Evolutionary conservation across 345 rosid species (phyloP).

Genomic region (Gossypium arboreum): DNA sequence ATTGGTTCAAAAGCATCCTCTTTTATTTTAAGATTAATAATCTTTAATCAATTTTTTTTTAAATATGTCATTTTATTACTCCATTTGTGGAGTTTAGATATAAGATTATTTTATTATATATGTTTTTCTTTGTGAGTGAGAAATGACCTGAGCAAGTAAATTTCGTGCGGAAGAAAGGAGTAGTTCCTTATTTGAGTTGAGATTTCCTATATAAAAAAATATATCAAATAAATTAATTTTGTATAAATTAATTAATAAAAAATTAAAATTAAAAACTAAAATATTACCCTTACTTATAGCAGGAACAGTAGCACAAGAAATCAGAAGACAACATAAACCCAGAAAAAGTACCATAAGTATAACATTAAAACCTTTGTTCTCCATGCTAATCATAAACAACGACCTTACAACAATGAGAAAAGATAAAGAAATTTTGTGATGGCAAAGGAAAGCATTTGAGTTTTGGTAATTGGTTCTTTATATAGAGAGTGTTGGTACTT

Average conservation of each 20-base stretch:
- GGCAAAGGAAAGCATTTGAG: slow-evolving; percentile 1
- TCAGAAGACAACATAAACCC: slow-evolving; percentile 29
- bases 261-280: background rate
- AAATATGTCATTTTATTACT: too few species aligned
- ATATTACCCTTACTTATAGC: slow-evolving; percentile 25
- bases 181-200: slow-evolving; percentile 26
- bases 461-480: background rate
- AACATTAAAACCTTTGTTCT: background rate
- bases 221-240: background rate
- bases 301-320: slow-evolving; percentile 31
- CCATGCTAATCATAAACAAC: slow-evolving; percentile 13
- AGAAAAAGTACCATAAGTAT: slow-evolving; percentile 22
- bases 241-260: background rate
- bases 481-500: slow-evolving; percentile 11
- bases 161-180: background rate
- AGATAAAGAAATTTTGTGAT: slow-evolving; percentile 4
- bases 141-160: slow-evolving; percentile 31
- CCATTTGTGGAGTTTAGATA: too few species aligned
- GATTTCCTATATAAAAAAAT: slow-evolving; percentile 31
- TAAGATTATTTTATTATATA: too few species aligned
- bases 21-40: too few species aligned
- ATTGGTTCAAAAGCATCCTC: too few species aligned
- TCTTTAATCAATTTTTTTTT: too few species aligned
- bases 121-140: background rate
- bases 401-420: background rate